Evolutionary conservation across 2,329 filamentous ascomycete genomes (phyloP).

Genomic region (Zymoseptoria ardabiliae): DNA sequence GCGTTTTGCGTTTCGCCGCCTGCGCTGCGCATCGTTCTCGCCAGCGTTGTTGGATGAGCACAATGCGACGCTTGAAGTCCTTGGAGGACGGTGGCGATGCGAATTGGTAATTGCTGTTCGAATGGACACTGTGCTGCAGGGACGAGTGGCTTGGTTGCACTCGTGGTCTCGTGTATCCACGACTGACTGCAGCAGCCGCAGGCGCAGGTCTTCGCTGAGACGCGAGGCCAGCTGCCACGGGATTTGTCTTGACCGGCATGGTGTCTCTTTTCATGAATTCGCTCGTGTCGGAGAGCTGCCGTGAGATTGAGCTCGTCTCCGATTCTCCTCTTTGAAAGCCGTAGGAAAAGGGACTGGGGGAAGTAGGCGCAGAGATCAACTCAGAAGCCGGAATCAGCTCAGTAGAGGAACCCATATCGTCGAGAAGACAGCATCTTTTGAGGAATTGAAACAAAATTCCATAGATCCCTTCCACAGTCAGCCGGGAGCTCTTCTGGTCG

Average conservation of each 20-base stretch:
- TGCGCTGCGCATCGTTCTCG: constrained; percentile 19
- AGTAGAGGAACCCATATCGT: constrained; percentile 23
- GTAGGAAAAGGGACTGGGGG: constrained; percentile 5
- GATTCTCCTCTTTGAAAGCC: constrained; percentile 7
- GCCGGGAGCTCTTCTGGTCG: constrained; percentile 16
- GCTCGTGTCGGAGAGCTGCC: constrained; percentile 15
- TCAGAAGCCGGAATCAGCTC: constrained; percentile 20
- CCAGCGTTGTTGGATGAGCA: constrained; percentile 29
- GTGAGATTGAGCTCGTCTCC: constrained; percentile 13
- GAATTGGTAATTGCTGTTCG: constrained; percentile 3
- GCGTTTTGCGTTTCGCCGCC: constrained; percentile 3
- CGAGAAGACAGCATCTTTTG: constrained; percentile 30
- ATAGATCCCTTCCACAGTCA: constrained; percentile 25
- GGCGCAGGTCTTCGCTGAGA: background rate
- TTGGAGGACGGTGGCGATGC: constrained; percentile 21
- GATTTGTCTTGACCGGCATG: background rate
- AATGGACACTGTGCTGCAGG: constrained; percentile 1
- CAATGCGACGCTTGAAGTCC: constrained; percentile 30
- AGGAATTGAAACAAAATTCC: constrained; percentile 26
- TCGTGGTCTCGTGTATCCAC: background rate
- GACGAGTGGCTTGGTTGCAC: constrained; percentile 2
- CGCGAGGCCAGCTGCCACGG: background rate
- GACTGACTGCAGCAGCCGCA: background rate
- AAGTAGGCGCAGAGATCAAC: constrained; percentile 14
- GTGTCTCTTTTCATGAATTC: constrained; percentile 6